Evolutionary conservation across 768 basidiomycete species (phyloP), one percentile per base, ranked within the genome.

Genomic region (Macrocybe gigantea): DNA sequence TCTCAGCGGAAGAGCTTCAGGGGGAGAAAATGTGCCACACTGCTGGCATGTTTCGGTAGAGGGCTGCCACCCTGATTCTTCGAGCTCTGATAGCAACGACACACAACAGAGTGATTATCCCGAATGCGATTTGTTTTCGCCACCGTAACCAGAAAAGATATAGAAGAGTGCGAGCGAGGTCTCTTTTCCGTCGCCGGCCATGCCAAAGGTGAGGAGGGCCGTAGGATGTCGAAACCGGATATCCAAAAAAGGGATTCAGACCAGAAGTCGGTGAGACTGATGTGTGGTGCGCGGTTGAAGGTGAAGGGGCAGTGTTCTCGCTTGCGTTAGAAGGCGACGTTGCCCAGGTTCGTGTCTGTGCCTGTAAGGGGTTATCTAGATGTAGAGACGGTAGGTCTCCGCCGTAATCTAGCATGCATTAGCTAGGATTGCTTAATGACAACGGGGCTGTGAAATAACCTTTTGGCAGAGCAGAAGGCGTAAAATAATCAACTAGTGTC

Each of bases 221-320:
- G 44, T 47, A 63, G 48, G 59, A 60, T 48, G 56, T 61, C 49
- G 55, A 69, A 37, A 72, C 70, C 5, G 86, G 83, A 57, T 89
- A 88, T 3, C 87, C 87, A 52, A 78, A 90, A 64, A 82, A 88
- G 1, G 88, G 88, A 53, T 88, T 89, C 36, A 78, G 64, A 34
- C 67, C 59, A 29, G 86, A 88, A 31, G 75, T 79, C 13, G 83
- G 72, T 7, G 82, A 71, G 48, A 62, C 53, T 39, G 53, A 53
- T 47, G 54, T 56, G 48, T 55, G 49, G 41, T 51, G 51, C 47
- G 53, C 52, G 41, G 39, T 44, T 31, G 50, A 53, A 48, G 55
- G 52, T 53, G 53, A 34, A 47, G 48, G 51, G 43, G 53, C 8
- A n/a, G 22, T 11, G 30, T 49, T 39, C 35, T 53, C 53, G 33